Percentiles rank a stretch among this genome's conserved stretches.
phyloP scores from a whole-genome alignment of 2,329 filamentous ascomycete species.

The Plectosphaerella plurivora region DNA sequence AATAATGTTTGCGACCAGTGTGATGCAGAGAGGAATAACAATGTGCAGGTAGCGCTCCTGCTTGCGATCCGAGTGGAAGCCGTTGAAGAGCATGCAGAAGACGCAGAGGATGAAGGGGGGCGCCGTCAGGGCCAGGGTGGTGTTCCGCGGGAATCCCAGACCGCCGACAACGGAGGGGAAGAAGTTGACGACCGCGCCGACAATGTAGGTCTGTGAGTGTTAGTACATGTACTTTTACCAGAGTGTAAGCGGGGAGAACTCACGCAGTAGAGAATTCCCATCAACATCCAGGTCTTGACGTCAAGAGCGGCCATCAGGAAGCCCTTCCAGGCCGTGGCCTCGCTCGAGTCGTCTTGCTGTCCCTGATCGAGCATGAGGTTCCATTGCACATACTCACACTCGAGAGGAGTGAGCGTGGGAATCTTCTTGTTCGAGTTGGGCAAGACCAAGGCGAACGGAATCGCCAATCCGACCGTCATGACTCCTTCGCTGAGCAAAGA shows the following conservation, averaged over 20 bases:
- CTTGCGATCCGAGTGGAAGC: conserved; percentile 64
- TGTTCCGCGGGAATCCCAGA: conserved; percentile 14
- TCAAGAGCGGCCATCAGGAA: conserved; percentile 24
- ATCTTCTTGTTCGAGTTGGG: conserved; percentile 14
- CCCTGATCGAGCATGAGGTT: conserved; percentile 11
- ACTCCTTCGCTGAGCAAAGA: conserved; percentile 10
- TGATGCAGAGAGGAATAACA: conserved; percentile 54
- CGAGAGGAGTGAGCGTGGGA: conserved; percentile 5
- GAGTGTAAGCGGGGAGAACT: neutral
- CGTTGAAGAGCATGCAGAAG: conserved; percentile 23
- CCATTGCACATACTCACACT: conserved; percentile 12
- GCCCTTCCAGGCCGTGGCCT: conserved; percentile 12
- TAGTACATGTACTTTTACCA: neutral
- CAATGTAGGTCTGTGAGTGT: conserved; percentile 18
- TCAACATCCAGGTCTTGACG: conserved; percentile 29
- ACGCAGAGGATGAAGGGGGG: conserved; percentile 46
- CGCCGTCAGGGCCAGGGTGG: conserved; percentile 15
- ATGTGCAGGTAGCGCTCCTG: conserved; percentile 70
- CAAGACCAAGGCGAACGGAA: conserved; percentile 8
- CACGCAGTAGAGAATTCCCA: conserved; percentile 20
- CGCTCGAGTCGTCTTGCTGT: conserved; percentile 7
- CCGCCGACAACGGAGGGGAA: conserved; percentile 17
- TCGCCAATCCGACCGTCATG: conserved; percentile 10
- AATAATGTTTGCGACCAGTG: conserved; percentile 62
- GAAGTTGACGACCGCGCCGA: conserved; percentile 21